A percentile compares a stretch with the other conserved stretches of the same genome.
These are phyloP conservation scores for Sugiyamaella smithiae DNA, from an alignment of 805 yeast genomes.

Conservation along the genomic window DNA sequence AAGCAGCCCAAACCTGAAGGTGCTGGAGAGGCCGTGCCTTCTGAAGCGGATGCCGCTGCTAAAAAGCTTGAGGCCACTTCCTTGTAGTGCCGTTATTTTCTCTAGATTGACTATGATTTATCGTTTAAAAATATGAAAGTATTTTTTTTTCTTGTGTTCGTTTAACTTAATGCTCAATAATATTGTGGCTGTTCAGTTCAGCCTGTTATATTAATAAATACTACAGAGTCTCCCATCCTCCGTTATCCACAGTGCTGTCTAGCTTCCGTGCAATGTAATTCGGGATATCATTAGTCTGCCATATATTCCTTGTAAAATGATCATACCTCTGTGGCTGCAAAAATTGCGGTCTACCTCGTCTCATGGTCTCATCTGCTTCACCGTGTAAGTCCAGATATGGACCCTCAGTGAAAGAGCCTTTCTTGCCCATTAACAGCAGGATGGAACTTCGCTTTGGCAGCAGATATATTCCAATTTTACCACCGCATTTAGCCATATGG, in stretches of 20 bases:
- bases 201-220: background rate
- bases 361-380: slow-evolving; percentile 70
- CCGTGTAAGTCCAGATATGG: slow-evolving; percentile 89
- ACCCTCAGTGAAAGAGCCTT: slow-evolving; percentile 80
- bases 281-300: slow-evolving; percentile 78
- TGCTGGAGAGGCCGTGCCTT: background rate
- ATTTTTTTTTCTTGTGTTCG: slow-evolving; percentile 1
- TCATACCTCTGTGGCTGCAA: slow-evolving; percentile 62
- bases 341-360: slow-evolving; percentile 65
- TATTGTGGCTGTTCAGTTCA: background rate
- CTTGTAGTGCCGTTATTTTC: background rate
- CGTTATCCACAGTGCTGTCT: slow-evolving; percentile 77
- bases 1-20: slow-evolving; percentile 44
- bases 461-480: slow-evolving; percentile 67
- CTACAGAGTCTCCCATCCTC: slow-evolving; percentile 92
- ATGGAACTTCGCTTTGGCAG: slow-evolving; percentile 67
- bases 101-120: no score
- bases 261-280: slow-evolving; percentile 74
- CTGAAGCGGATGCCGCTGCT: background rate
- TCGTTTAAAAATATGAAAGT: background rate
- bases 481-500: slow-evolving; percentile 58
- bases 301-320: slow-evolving; percentile 59
- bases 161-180: background rate
- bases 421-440: slow-evolving; percentile 62
- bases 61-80: background rate